Conservation (phyloP, 495 filamentous ascomycete species). For the Rhypophila decipiens region DNA sequence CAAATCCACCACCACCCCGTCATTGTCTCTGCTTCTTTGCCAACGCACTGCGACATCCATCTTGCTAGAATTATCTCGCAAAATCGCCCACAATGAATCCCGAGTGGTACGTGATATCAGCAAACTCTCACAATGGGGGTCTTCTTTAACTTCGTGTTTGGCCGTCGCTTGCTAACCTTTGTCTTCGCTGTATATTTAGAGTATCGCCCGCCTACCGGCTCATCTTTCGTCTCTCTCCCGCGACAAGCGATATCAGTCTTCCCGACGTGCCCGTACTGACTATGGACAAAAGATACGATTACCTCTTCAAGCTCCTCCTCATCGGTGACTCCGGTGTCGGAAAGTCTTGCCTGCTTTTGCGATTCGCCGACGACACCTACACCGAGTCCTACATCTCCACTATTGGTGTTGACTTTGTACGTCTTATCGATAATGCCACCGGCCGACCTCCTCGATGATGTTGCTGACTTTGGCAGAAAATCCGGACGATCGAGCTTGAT, state of each 20-base stretch:
- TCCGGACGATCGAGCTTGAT: slow-evolving; percentile 97
- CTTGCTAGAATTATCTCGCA: slow-evolving; percentile 1
- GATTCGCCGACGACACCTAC: slow-evolving; percentile 98
- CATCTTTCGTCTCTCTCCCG: neutral
- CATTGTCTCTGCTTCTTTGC: too few species aligned
- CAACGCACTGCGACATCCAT: slow-evolving; percentile 11
- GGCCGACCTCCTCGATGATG: slow-evolving; percentile 8
- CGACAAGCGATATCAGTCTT: neutral
- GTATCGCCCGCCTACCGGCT: slow-evolving; percentile 8
- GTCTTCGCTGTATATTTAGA: slow-evolving; percentile 18
- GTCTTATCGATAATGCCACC: slow-evolving; percentile 25
- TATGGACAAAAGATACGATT: slow-evolving; percentile 79
- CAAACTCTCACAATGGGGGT: slow-evolving; percentile 6
- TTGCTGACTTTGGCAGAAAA: slow-evolving; percentile 65
- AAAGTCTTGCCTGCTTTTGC: slow-evolving; percentile 96
- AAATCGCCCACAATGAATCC: slow-evolving; percentile 71
- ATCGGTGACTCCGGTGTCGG: slow-evolving; percentile 99
- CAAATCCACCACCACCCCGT: slow-evolving; percentile 8
- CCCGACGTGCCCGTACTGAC: slow-evolving; percentile 4
- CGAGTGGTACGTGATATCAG: slow-evolving; percentile 67
- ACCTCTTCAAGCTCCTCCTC: slow-evolving; percentile 99
- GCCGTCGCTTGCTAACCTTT: slow-evolving; percentile 6
- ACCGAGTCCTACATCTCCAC: slow-evolving; percentile 99
- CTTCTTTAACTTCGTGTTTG: slow-evolving; percentile 3
- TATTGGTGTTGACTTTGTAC: slow-evolving; percentile 97